Evolutionary conservation across 140 eudicot genomes (phyloP).

Genomic region (Eryngium alpinum): DNA sequence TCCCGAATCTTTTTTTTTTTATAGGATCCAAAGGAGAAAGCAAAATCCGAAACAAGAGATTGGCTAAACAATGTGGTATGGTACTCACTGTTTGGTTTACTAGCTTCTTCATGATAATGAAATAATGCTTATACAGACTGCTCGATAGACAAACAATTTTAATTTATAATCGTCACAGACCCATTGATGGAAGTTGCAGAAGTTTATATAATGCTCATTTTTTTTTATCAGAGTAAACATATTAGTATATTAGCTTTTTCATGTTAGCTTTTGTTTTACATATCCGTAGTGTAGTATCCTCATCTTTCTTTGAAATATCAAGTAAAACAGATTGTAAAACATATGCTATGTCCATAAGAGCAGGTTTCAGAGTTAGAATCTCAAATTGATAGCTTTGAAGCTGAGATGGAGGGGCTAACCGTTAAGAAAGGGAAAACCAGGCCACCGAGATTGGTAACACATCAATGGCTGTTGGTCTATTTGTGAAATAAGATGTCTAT

Average conservation of each 20-base stretch:
- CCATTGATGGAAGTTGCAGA: too few relatives aligned
- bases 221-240: too few relatives aligned
- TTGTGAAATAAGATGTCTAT: constrained; percentile 1
- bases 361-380: constrained; percentile 94
- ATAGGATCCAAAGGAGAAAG: constrained; percentile 96
- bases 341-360: constrained; percentile 17
- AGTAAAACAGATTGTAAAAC: not conserved
- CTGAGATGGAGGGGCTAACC: constrained; percentile 90
- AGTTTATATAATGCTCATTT: too few relatives aligned
- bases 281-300: not conserved
- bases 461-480: too few relatives aligned
- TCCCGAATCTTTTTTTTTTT: constrained; percentile 13
- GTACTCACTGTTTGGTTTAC: constrained; percentile 12
- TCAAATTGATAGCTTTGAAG: constrained; percentile 95
- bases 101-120: not conserved
- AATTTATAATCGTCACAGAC: too few relatives aligned
- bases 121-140: not conserved
- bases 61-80: constrained; percentile 97
- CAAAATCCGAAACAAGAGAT: constrained; percentile 95
- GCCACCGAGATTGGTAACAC: constrained; percentile 90
- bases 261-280: too few relatives aligned
- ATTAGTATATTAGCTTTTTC: too few relatives aligned
- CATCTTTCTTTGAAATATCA: not conserved
- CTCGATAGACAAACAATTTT: too few relatives aligned
- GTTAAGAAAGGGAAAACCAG: constrained; percentile 94